Base-by-base conservation (phyloP, 805 yeast genomes). In the Saccharomycopsis vini region DNA sequence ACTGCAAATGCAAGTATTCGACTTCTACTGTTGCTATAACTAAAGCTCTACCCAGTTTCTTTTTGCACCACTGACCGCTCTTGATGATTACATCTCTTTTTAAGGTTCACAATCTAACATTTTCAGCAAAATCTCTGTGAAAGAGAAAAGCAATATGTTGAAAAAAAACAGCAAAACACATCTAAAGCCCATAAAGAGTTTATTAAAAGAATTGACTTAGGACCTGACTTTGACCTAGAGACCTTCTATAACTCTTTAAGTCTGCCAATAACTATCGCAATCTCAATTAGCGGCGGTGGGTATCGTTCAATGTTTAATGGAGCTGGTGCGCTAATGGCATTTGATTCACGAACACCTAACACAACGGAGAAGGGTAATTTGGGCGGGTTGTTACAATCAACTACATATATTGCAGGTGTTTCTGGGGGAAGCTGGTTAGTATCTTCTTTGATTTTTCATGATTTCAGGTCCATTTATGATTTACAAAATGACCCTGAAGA, bases 381-480 rank as follows among this genome's bases (percentile, higher is more conserved):
- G 15, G 73, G 73, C 19, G 81, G 81, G 0, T 43, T 80, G 9
- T 58, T 74, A 18, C 84, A 79, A 52, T 61, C 73, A 5, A 47
- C 77, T 0, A 62, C 72, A 13, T 80, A 81, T 54, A 63, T 81
- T 9, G 71, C 76, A 0, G 87, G 87, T 0, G 69, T 79, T 1
- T 78, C 86, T 2, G 88, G 88, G 1, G 89, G 88, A 0, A 71
- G 81, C 37, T 81, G 89, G 88, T 59, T 78, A 6, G 73, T 81
- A 2, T 71, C 80, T 36, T 70, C 73, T 18, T 50, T 72, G 24
- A 56, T 64, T 5, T 43, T 66, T 12, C 58, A 69, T 50, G 66
- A 67, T 50, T 70, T 67, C 78, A 75, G 86, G 5, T 65, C 82
- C 12, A 75, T 85, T 22, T 78, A 77, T 51, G 75, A 67, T 2